Evolutionary conservation across 75 land plant genomes (phyloP), one percentile per base, ranked within the genome.

Genomic region (Larix kaempferi): DNA sequence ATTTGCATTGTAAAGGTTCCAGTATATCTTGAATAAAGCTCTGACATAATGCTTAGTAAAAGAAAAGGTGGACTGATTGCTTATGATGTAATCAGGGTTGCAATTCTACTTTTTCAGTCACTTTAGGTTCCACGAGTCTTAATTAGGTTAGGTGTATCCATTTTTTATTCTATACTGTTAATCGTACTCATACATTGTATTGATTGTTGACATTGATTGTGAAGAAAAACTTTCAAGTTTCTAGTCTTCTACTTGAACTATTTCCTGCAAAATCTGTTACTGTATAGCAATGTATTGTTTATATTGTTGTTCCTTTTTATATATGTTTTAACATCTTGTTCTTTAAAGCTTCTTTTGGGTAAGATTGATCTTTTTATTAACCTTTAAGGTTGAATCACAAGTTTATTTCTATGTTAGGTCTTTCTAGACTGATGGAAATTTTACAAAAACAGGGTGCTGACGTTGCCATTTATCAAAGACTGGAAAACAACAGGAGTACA

Each of bases 371-470:
- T 12, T 63, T 1, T 27, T n/a, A 6, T 13, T 63, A 5, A 26
- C 5, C 16, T 63, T 14, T 63, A 63, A 4, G 35, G 13, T 13
- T 22, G 23, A 63, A 26, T 39, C 41, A 13, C 66, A 63, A 63
- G 66, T 63, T 26, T 27, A 15, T 63, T 11, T 63, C 29, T 27
- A 29, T 27, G 33, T 17, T 17, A 14, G 41, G 41, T 27, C 35
- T 57, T 54, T 35, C n/a, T 2, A 17, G 21, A n/a, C 61, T 56
- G 10, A 49, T 39, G 15, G 22, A 8, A 21, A 39, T 29, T 12
- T 74, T 78, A 26, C 37, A 23, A 80, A 59, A 59, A 35, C 76
- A 86, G 86, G 88, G 88, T 80, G 88, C 86, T 58, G 88, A 86
- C 63, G 60, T 72, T 59, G 86, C 81, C 55, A 84, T 86, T 21